Conservation (phyloP, 1,139 yeast species). For the Blastobotrys serpentis region DNA sequence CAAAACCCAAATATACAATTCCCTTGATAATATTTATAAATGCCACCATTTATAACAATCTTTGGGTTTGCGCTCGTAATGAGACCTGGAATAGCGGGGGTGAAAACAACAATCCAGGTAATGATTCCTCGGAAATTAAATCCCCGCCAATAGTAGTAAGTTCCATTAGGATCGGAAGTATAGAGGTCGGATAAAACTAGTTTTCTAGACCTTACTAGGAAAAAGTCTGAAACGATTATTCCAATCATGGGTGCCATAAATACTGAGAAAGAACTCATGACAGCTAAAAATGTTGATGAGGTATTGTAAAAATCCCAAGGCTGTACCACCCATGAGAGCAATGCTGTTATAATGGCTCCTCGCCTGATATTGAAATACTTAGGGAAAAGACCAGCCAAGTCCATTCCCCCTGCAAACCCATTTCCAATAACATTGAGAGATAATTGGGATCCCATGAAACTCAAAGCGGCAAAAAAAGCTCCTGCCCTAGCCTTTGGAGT, state of each 20-base stretch:
- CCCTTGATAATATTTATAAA: conserved; percentile 44
- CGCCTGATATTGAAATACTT: conserved; percentile 51
- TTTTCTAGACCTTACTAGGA: conserved; percentile 39
- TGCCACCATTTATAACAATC: conserved; percentile 37
- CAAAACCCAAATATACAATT: conserved; percentile 44
- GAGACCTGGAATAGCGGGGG: conserved; percentile 48
- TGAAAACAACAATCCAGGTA: conserved; percentile 44
- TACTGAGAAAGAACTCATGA: conserved; percentile 47
- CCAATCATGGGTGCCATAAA: conserved; percentile 48
- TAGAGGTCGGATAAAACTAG: conserved; percentile 41
- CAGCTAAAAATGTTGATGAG: conserved; percentile 46
- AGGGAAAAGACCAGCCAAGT: conserved; percentile 50
- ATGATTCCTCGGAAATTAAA: conserved; percentile 46
- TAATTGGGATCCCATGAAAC: conserved; percentile 48
- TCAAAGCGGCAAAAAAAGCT: conserved; percentile 47
- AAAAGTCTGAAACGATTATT: conserved; percentile 46
- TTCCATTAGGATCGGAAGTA: conserved; percentile 40
- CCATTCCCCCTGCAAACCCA: conserved; percentile 55
- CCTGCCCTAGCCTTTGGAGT: conserved; percentile 35
- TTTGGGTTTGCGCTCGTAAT: conserved; percentile 37
- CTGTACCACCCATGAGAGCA: conserved; percentile 42
- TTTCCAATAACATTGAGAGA: conserved; percentile 51
- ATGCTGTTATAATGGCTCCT: conserved; percentile 50
- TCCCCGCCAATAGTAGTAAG: conserved; percentile 43
- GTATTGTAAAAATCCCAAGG: conserved; percentile 52